Percentiles rank a stretch among this genome's conserved stretches.
Conservation (phyloP, 1,284 basidiomycete species). For the Mycena sp. region DNA sequence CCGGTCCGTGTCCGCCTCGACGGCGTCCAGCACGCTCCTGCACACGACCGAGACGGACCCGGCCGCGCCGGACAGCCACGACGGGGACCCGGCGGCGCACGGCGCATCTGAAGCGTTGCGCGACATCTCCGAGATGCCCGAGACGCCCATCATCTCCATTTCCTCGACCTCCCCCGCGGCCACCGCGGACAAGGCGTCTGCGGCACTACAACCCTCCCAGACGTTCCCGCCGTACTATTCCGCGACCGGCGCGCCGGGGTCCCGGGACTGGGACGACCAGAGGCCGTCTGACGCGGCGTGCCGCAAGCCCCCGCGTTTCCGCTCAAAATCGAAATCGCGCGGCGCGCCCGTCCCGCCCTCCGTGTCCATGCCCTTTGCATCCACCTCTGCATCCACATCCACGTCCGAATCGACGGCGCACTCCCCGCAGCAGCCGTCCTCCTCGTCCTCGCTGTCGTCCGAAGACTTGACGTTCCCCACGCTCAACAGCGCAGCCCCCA, state of each 20-base stretch:
- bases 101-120: neutral
- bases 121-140: conserved; percentile 18
- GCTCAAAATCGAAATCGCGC: conserved; percentile 43
- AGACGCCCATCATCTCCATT: conserved; percentile 1
- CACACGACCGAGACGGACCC: neutral
- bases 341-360: neutral
- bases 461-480: conserved; percentile 39
- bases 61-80: neutral
- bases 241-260: conserved; percentile 18
- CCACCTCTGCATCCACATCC: conserved; percentile 9
- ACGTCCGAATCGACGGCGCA: conserved; percentile 13
- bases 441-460: conserved; percentile 7
- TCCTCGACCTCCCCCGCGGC: conserved; percentile 12
- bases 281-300: conserved; percentile 25
- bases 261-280: conserved; percentile 49
- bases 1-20: conserved; percentile 32
- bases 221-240: conserved; percentile 18
- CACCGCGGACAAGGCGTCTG: no score
- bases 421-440: conserved; percentile 11
- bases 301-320: conserved; percentile 48
- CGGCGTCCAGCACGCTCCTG: conserved; percentile 10
- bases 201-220: conserved; percentile 22
- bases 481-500: no score
- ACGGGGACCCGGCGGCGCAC: conserved; percentile 3
- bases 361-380: conserved; percentile 26